Evolutionary conservation across 768 basidiomycete species (phyloP), one percentile per base, ranked within the genome.

Genomic region (Filobasidium wieringae): DNA sequence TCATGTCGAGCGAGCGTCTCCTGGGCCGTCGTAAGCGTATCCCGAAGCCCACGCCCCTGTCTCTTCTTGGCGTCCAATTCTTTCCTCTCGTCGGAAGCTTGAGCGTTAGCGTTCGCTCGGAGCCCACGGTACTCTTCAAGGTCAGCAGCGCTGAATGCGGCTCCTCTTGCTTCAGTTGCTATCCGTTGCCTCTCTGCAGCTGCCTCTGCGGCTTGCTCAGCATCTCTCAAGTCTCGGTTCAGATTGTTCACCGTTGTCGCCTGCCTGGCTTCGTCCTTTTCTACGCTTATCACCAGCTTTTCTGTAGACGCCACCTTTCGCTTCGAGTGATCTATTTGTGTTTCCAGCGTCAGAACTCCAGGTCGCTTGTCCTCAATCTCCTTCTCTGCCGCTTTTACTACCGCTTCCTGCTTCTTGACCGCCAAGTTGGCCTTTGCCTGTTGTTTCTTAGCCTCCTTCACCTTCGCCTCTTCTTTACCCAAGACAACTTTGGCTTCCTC

Each of bases 381-480:
- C 72, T 92, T 96, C 74, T 96, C 92, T 0, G 85, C 85, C 72
- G 85, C 87, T 77, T 95, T 95, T 58, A 93, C 84, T 43, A 76
- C 80, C 74, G 84, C 85, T 74, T 99, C 91, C 63, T 85, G 84
- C 75, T 86, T 86, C 76, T 84, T 81, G 0, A 90, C 84, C 5
- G 78, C 75, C 8, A 83, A 80, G 17, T 87, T 80, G 7, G 84
- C 83, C 70, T 81, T 84, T 2, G 87, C 88, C 67, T 93, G 88
- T 30, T 84, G 84, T 40, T 84, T 79, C 24, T 88, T 81, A 0
- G 86, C 88, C 5, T 77, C 76, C 19, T 86, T 84, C 0, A 93
- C 77, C 24, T 51, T 57, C 60, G 81, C 76, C 63, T 96, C 87
- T 49, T 86, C 55, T 63, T 61, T 51, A 74, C 75, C 43, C 88